Percentiles rank a stretch among this genome's conserved stretches.
Conservation (phyloP, 129 eudicot genomes). For the Centella asiatica region DNA sequence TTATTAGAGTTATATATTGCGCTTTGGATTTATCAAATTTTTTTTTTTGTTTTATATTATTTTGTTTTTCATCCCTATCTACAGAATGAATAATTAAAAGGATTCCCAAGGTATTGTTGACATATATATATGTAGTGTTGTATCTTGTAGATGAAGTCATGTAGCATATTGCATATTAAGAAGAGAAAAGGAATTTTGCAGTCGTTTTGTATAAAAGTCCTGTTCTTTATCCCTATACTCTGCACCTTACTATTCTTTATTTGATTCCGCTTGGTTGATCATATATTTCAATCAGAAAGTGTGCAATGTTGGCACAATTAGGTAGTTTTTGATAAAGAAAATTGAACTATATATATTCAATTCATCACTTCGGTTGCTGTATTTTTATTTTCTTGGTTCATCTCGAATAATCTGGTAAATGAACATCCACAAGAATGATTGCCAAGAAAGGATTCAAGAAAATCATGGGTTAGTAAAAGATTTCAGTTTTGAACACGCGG, state of each 20-base stretch:
- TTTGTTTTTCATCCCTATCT: constrained; percentile 31
- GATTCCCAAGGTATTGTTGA: neutral
- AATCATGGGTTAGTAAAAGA: constrained; percentile 18
- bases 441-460: constrained; percentile 23
- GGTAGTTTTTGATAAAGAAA: neutral
- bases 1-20: neutral
- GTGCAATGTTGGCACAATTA: neutral
- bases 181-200: neutral
- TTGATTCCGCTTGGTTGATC: neutral
- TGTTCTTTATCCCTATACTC: neutral
- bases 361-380: neutral
- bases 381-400: constrained; percentile 2
- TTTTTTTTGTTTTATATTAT: neutral
- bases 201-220: neutral
- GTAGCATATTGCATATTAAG: constrained; percentile 1
- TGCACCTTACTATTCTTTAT: neutral
- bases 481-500: neutral
- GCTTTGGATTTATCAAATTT: constrained; percentile 36
- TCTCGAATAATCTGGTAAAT: constrained; percentile 15
- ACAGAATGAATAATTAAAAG: constrained; percentile 9
- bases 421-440: constrained; percentile 31
- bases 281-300: neutral
- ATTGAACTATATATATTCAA: neutral
- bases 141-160: constrained; percentile 20
- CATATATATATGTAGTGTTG: constrained; percentile 10